A percentile compares a stretch with the other conserved stretches of the same genome.
Evolutionary conservation across 305 asterid species (phyloP).

Genomic region (Caryopteris hybrid): DNA sequence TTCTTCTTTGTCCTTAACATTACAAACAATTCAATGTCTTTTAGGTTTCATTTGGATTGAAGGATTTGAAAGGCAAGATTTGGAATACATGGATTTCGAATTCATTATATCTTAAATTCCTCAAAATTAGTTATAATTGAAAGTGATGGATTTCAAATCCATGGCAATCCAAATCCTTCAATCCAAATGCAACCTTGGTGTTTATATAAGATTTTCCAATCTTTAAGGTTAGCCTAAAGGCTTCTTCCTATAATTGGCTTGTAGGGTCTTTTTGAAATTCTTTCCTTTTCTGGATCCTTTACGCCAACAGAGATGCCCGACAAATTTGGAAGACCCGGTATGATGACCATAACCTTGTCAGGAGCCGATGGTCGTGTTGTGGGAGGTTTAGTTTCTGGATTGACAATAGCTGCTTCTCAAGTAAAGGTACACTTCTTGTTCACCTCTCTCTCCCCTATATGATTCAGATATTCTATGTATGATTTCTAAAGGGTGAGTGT

Average conservation of each 20-base stretch:
- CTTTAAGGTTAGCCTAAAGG: background rate
- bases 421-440: conserved; percentile 42
- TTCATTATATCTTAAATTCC: no score
- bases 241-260: conserved; percentile 6
- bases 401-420: conserved; percentile 64
- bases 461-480: no score
- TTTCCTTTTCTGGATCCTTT: conserved; percentile 71
- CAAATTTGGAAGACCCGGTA: conserved; percentile 48
- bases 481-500: no score
- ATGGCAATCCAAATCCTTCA: no score
- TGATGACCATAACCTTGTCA: conserved; percentile 67
- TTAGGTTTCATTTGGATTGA: no score
- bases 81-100: no score
- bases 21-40: background rate
- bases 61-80: no score
- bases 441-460: background rate
- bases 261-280: conserved; percentile 79
- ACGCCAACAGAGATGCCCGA: conserved; percentile 60
- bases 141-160: no score
- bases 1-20: background rate
- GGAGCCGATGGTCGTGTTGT: conserved; percentile 84
- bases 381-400: conserved; percentile 72
- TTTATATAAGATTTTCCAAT: background rate
- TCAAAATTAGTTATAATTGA: no score
- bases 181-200: no score